These are phyloP conservation scores for Oryza brachyantha DNA, from an alignment of 176 grass and related monocot species.

Conservation along the genomic window DNA sequence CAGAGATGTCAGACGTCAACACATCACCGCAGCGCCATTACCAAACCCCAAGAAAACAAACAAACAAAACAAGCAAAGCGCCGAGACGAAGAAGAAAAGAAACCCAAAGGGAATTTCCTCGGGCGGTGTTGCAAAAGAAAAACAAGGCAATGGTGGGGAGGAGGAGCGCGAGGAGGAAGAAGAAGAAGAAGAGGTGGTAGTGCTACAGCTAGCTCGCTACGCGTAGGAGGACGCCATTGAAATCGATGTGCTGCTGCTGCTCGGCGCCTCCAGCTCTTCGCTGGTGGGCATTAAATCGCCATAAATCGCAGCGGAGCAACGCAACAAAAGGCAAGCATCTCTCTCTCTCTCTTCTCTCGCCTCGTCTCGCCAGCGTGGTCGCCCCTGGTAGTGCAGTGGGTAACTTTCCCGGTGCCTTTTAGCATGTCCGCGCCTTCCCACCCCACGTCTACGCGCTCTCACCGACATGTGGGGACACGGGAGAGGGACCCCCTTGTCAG, in stretches of 20 bases:
- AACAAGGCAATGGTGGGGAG: background rate
- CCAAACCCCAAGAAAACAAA: background rate
- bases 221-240: background rate
- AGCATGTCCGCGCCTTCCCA: background rate
- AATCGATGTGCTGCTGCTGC: too few relatives aligned
- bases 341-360: too few relatives aligned
- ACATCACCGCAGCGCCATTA: background rate
- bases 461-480: background rate
- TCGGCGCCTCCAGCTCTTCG: conserved; percentile 28
- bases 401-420: conserved; percentile 25
- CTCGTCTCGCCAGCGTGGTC: background rate
- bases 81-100: background rate
- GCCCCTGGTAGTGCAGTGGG: conserved; percentile 40
- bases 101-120: background rate
- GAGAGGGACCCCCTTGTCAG: background rate
- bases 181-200: background rate
- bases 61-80: too few relatives aligned
- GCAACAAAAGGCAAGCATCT: conserved; percentile 44
- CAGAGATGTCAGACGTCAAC: conserved; percentile 28
- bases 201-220: too few relatives aligned
- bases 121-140: background rate
- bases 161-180: too few relatives aligned
- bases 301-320: conserved; percentile 59
- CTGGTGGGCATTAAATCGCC: conserved; percentile 66
- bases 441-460: fast-evolving